Percentiles rank a stretch among this genome's conserved stretches.
phyloP scores from a whole-genome alignment of 2,329 filamentous ascomycete species.

The Exophiala aquamarina region DNA sequence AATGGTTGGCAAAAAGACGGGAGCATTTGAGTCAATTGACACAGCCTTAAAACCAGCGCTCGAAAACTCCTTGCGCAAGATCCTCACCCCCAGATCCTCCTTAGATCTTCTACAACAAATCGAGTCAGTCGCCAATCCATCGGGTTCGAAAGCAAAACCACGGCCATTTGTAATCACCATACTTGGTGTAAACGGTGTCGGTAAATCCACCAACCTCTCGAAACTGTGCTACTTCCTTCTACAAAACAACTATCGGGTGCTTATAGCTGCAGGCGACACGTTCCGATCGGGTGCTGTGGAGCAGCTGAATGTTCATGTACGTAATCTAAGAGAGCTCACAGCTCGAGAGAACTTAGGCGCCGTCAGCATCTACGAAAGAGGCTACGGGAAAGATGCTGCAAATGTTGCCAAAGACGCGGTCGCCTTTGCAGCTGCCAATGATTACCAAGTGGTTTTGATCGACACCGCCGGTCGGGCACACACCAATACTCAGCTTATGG shows the following conservation, averaged over 20 bases:
- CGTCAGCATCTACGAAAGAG: conserved; percentile 93
- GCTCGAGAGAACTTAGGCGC: conserved; percentile 74
- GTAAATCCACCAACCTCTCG: conserved; percentile 95
- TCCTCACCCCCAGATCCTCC: conserved; percentile 92
- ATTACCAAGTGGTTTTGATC: conserved; percentile 91
- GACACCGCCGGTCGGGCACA: conserved; percentile 93
- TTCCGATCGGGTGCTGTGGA: conserved; percentile 97
- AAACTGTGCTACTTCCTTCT: conserved; percentile 98
- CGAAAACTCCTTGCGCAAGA: conserved; percentile 89
- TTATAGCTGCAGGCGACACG: conserved; percentile 92
- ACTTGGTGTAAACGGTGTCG: conserved; percentile 96
- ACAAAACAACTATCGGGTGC: conserved; percentile 93
- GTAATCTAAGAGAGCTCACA: conserved; percentile 86
- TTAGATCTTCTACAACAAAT: conserved; percentile 94
- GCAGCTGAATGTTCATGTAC: conserved; percentile 91
- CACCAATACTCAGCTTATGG: conserved; percentile 96
- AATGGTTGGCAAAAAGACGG: conserved; percentile 85
- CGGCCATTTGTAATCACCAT: conserved; percentile 97
- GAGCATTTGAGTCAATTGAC: conserved; percentile 85
- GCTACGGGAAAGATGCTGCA: conserved; percentile 96
- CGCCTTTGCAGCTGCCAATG: conserved; percentile 69
- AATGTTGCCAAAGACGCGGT: conserved; percentile 94
- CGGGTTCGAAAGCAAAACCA: conserved; percentile 61
- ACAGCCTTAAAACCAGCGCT: conserved; percentile 80
- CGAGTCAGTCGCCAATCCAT: conserved; percentile 69